These are phyloP conservation scores for Paspalum vaginatum DNA, from an alignment of 176 grass and related monocot genomes.

Conservation along the genomic window DNA sequence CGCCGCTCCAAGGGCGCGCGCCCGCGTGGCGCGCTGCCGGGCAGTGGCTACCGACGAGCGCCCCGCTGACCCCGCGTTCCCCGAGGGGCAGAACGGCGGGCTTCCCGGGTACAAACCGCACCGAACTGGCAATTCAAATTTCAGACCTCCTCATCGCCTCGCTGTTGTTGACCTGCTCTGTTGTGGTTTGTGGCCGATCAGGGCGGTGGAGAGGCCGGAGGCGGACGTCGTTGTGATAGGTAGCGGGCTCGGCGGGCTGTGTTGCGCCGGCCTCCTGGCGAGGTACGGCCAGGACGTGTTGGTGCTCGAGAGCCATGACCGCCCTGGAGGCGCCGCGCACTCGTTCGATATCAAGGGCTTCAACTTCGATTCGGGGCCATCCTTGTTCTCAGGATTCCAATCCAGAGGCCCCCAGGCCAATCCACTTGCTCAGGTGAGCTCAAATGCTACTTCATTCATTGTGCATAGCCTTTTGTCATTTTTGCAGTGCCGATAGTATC, in stretches of 20 bases:
- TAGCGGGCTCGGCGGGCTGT: constrained; percentile 83
- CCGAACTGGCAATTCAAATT: not conserved
- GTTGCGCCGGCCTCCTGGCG: constrained; percentile 82
- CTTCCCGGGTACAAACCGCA: constrained; percentile 24
- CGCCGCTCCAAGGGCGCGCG: not conserved
- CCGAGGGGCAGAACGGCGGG: constrained; percentile 37
- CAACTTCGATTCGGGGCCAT: constrained; percentile 93
- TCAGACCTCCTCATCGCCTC: not conserved
- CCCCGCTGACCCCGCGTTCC: constrained; percentile 38
- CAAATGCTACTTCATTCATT: constrained; percentile 38
- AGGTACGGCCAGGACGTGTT: constrained; percentile 88
- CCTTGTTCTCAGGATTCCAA: constrained; percentile 92
- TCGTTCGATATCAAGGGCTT: constrained; percentile 96
- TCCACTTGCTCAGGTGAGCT: constrained; percentile 84
- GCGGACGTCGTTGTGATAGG: constrained; percentile 91
- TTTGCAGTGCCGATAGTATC: not conserved
- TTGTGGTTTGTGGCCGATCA: constrained; percentile 4
- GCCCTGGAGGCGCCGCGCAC: constrained; percentile 84
- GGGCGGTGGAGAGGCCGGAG: constrained; percentile 62
- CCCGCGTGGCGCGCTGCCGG: constrained; percentile 4
- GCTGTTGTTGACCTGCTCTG: not conserved
- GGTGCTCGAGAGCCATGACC: constrained; percentile 93
- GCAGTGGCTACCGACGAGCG: constrained; percentile 45
- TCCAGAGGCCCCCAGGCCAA: constrained; percentile 88
- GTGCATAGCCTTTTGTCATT: constrained; percentile 4